Evolutionary conservation across 1,284 basidiomycete genomes (phyloP), one percentile per base, ranked within the genome.

Genomic region (Mycocalia duriaeana): DNA sequence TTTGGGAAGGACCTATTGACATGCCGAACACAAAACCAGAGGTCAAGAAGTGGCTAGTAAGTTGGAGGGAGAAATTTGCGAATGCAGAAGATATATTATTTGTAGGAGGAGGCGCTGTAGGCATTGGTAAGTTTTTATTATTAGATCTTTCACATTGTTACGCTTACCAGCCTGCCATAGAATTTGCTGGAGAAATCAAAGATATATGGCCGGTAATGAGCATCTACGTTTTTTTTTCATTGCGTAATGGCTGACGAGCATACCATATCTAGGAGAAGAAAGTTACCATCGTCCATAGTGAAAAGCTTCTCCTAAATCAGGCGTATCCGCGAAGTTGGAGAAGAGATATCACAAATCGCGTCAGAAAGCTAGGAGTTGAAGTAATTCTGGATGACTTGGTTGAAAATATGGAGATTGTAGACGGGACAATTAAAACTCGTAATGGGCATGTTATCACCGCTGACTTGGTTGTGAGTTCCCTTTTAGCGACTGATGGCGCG

Each of bases 241-340:
- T 24, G n/a, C 28, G n/a, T 9, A 8, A 31, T n/a, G n/a, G n/a
- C 28, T 31, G 8, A 31, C 28, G 28, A 8, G 8, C 28, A n/a
- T 31, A 9, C 28, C 28, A 8, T n/a, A n/a, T 42, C 25, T 57
- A 85, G 76, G 58, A 68, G 18, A 85, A 79, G 62, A 72, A 74
- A 49, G 72, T 88, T 14, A 86, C 83, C 3, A 72, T 89, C 42
- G 74, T 85, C 1, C 84, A 89, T 18, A 70, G 72, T 24, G 68
- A 70, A 20, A 50, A 56, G 0, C 60, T 66, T 16, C 73, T 86
- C 7, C 65, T 88, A 42, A 88, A 84, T 56, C 54, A 64, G 0
- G 59, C 71, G 0, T 89, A 88, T 55, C 75, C 82, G 0, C 61
- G 69, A 19, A 75, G 73, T 50, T 77, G 76, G 63, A 75, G 85